Conservation (phyloP, 2,329 filamentous ascomycete species). For the Trichoderma guizhouense region DNA sequence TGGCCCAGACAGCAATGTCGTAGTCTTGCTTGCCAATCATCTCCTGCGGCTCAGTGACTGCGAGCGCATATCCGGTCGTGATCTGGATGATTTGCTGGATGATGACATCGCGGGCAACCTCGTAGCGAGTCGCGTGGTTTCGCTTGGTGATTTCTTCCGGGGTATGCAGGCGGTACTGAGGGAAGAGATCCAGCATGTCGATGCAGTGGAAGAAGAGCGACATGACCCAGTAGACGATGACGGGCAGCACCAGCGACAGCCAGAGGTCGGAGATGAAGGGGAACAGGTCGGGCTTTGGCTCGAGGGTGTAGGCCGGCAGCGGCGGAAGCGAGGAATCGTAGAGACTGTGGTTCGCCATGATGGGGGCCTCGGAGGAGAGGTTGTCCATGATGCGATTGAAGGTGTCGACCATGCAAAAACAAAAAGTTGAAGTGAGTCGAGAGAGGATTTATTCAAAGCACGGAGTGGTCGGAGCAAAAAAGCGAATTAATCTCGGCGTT, state of each 20-base stretch:
- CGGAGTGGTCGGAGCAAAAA: background rate
- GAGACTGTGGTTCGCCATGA: constrained; percentile 52
- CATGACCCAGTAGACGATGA: constrained; percentile 83
- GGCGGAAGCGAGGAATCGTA: constrained; percentile 67
- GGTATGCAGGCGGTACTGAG: constrained; percentile 90
- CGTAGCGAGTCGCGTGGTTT: constrained; percentile 79
- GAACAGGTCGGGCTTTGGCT: constrained; percentile 67
- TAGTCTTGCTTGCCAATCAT: constrained; percentile 76
- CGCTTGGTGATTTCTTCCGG: constrained; percentile 84
- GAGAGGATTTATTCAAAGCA: background rate
- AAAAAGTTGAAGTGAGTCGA: background rate
- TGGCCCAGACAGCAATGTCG: constrained; percentile 87
- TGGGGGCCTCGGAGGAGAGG: constrained; percentile 33
- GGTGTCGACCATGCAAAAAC: constrained; percentile 8
- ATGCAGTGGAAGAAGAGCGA: constrained; percentile 85
- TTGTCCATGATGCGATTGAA: constrained; percentile 37
- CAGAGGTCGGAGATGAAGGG: constrained; percentile 78
- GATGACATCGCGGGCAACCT: constrained; percentile 87
- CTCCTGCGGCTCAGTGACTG: constrained; percentile 69
- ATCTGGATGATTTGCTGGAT: constrained; percentile 91
- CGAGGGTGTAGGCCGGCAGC: constrained; percentile 75
- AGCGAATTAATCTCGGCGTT: constrained; percentile 13
- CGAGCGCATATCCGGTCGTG: constrained; percentile 63
- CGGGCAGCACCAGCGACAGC: constrained; percentile 70
- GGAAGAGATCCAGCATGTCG: constrained; percentile 80